A percentile compares a stretch with the other conserved stretches of the same genome.
Evolutionary conservation across 1,284 basidiomycete species (phyloP).

Genomic region (Trametes hirsuta): DNA sequence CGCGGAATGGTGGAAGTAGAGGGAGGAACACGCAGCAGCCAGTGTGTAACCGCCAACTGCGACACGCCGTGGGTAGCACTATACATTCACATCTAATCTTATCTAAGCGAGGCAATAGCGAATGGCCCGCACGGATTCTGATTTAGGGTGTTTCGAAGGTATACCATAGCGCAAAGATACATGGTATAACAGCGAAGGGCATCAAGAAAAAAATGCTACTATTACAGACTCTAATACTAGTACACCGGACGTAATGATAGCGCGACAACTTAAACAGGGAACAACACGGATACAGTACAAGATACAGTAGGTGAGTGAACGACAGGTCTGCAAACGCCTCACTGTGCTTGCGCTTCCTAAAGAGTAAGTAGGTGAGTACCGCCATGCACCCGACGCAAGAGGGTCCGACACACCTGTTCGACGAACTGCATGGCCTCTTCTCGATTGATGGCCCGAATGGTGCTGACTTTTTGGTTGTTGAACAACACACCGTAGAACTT

Average conservation of each 20-base stretch:
- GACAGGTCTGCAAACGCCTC: conserved; percentile 15
- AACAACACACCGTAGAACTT: conserved; percentile 99
- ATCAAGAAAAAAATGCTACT: not conserved
- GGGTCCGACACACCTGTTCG: conserved; percentile 60
- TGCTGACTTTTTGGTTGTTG: conserved; percentile 93
- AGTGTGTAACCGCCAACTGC: not conserved
- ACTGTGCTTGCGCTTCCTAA: conserved; percentile 62
- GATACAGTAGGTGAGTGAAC: not conserved
- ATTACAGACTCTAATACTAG: conserved; percentile 10
- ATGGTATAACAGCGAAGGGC: not conserved
- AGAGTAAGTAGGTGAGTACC: conserved; percentile 10
- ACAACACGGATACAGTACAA: not conserved
- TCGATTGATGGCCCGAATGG: conserved; percentile 79
- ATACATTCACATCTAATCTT: conserved; percentile 5
- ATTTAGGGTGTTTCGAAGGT: not conserved
- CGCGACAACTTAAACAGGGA: conserved; percentile 6
- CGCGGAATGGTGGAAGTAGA: not conserved
- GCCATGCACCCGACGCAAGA: not conserved
- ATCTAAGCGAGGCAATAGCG: not conserved
- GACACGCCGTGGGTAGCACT: not conserved
- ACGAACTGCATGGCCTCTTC: conserved; percentile 91
- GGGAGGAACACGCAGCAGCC: not conserved
- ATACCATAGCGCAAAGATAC: not conserved
- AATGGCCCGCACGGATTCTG: too few species aligned
- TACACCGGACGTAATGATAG: conserved; percentile 22